Conservation (phyloP, 805 yeast species). For the Pichia thaimueangensis region DNA sequence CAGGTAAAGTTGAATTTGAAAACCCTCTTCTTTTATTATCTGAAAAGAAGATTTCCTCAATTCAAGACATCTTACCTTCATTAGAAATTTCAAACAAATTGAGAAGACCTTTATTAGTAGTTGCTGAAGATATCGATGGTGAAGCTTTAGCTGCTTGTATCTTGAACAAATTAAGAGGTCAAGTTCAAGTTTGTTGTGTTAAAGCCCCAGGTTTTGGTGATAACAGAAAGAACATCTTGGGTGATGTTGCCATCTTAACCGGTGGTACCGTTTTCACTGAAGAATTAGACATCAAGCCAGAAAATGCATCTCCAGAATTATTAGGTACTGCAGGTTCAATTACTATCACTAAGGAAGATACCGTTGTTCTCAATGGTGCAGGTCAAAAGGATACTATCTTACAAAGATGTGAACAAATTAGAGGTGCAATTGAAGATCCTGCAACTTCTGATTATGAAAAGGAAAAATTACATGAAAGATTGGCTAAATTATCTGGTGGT, state of each 20-base stretch:
- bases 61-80: conserved; percentile 88
- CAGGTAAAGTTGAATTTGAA: conserved; percentile 90
- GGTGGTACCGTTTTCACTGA: conserved; percentile 92
- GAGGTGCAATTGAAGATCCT: conserved; percentile 67
- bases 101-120: conserved; percentile 86
- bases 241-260: conserved; percentile 90
- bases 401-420: conserved; percentile 91
- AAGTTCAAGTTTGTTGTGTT: conserved; percentile 94
- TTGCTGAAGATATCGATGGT: conserved; percentile 96
- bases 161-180: conserved; percentile 95
- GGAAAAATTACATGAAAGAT: conserved; percentile 95
- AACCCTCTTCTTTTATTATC: conserved; percentile 82
- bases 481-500: conserved; percentile 96
- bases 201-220: conserved; percentile 99
- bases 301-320: conserved; percentile 82
- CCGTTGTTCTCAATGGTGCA: conserved; percentile 88
- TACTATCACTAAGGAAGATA: conserved; percentile 92
- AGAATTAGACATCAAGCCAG: conserved; percentile 93
- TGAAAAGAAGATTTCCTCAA: conserved; percentile 87
- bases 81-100: conserved; percentile 87
- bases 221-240: conserved; percentile 92
- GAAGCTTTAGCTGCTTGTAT: conserved; percentile 98
- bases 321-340: conserved; percentile 89
- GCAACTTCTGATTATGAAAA: conserved; percentile 84
- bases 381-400: conserved; percentile 77